These are phyloP conservation scores for Termitomyces sp. DNA, from an alignment of 768 basidiomycete species.

Conservation along the genomic window DNA sequence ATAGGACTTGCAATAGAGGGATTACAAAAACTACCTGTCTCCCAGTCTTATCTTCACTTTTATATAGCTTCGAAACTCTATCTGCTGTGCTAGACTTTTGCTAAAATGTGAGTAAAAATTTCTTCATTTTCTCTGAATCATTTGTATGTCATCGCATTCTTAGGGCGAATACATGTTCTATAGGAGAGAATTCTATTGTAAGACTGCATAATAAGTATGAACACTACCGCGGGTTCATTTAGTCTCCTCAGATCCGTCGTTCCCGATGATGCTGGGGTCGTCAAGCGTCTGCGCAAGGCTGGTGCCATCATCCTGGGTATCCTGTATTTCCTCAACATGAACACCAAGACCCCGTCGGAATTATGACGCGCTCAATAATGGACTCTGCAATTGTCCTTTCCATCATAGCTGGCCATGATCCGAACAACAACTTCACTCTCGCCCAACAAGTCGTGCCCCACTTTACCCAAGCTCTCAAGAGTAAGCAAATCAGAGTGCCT, in stretches of 20 bases:
- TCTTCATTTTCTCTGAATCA: background rate
- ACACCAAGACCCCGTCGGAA: conserved; percentile 58
- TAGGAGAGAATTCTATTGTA: background rate
- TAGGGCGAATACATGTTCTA: conserved; percentile 28
- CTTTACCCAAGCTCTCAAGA: conserved; percentile 48
- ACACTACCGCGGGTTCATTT: conserved; percentile 44
- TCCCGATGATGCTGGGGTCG: conserved; percentile 42
- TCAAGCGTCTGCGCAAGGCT: conserved; percentile 36
- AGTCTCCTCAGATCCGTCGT: conserved; percentile 38
- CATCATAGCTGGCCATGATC: conserved; percentile 52
- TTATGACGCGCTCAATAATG: conserved; percentile 47
- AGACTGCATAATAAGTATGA: conserved; percentile 30
- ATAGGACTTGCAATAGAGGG: no score
- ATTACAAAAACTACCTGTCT: no score
- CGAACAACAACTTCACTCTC: conserved; percentile 51
- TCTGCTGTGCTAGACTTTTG: no score
- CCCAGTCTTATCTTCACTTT: no score
- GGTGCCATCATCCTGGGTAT: conserved; percentile 43
- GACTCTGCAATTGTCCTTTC: conserved; percentile 55
- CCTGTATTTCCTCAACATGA: conserved; percentile 16
- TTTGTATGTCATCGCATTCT: conserved; percentile 8
- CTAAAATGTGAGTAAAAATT: no score
- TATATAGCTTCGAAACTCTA: no score
- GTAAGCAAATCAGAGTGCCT: conserved; percentile 54
- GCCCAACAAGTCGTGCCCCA: conserved; percentile 47